Evolutionary conservation across 163 green algal species (phyloP).

Genomic region (Dunaliella salina): DNA sequence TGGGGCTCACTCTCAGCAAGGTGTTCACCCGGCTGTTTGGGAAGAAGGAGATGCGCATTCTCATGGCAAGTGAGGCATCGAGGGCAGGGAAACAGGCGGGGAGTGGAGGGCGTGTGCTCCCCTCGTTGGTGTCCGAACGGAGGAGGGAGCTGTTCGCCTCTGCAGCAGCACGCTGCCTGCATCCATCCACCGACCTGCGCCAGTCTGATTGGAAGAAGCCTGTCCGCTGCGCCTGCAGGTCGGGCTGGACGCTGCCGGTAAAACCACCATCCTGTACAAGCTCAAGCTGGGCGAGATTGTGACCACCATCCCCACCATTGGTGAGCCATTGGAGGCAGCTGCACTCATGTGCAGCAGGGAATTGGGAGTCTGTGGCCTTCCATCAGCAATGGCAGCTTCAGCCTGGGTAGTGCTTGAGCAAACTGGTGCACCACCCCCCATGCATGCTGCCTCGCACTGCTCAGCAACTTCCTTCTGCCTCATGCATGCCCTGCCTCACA

Average conservation of each 20-base stretch:
- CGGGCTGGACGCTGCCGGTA: conserved; percentile 71
- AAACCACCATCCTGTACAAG: conserved; percentile 78
- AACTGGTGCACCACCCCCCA: background rate
- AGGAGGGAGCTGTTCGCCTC: background rate
- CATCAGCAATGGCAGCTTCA: no score
- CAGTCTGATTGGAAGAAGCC: no score
- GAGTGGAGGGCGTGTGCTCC: no score
- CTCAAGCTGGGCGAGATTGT: conserved; percentile 75
- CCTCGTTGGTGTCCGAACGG: background rate
- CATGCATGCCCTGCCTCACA: conserved; percentile 29
- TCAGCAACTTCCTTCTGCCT: background rate
- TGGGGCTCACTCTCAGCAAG: conserved; percentile 28
- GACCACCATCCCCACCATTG: conserved; percentile 95
- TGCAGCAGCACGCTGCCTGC: background rate
- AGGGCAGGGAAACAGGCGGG: no score
- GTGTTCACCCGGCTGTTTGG: conserved; percentile 27
- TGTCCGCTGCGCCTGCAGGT: conserved; percentile 14
- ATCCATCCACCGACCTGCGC: background rate
- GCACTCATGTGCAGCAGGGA: background rate
- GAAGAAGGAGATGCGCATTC: conserved; percentile 37
- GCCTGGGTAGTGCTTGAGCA: background rate
- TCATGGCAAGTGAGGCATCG: conserved; percentile 18
- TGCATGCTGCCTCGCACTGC: background rate
- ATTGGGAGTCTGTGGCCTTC: no score
- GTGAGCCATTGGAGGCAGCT: conserved; percentile 36